Base-by-base conservation (phyloP, 2,329 filamentous ascomycete genomes). In the Talaromyces sp. region DNA sequence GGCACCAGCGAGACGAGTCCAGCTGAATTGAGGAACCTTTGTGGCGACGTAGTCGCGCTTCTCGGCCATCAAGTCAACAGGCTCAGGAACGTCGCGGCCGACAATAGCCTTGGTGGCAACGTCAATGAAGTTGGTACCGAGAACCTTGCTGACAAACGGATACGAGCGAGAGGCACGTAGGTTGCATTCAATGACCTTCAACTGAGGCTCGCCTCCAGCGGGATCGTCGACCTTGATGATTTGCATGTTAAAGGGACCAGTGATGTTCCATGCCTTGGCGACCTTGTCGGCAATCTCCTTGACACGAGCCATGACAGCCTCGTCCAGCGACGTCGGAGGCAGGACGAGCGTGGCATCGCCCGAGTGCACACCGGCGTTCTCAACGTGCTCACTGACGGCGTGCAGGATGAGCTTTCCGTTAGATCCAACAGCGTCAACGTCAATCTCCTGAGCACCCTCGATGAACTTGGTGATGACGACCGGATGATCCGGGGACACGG, bases 171-270 rank as follows among this genome's bases (percentile, higher is more conserved):
- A 97, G 60, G 93, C 94, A 75, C 93, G 93, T 64, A 97, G 87
- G 77, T 97, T 97, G 82, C 93, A 97, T 79, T 97, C 93, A 65
- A 97, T 97, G 70, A 97, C 93, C 83, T 97, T 97, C 66, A 97
- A 85, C 29, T 85, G 82, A 35, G 90, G 85, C 71, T 88, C 84
- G 59, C 88, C 88, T 61, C 89, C 89, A 61, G 90, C 87, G 32
- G 88, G 85, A 70, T 89, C 81, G 12, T 90, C 83, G 38, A 90
- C 91, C 81, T 96, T 96, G 84, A 99, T 97, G 78, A 99, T 96
- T 75, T 99, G 94, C 93, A 99, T 97, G 84, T 99, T 99, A 86
- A 97, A 99, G 61, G 94, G 94, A 59, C 94, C 94, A 21, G 92
- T 97, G 75, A 97, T 97, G 72, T 85, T 92, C 91, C 93, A 97